Base-by-base conservation (phyloP, 441 rosid species). In the Eruca vesicaria region DNA sequence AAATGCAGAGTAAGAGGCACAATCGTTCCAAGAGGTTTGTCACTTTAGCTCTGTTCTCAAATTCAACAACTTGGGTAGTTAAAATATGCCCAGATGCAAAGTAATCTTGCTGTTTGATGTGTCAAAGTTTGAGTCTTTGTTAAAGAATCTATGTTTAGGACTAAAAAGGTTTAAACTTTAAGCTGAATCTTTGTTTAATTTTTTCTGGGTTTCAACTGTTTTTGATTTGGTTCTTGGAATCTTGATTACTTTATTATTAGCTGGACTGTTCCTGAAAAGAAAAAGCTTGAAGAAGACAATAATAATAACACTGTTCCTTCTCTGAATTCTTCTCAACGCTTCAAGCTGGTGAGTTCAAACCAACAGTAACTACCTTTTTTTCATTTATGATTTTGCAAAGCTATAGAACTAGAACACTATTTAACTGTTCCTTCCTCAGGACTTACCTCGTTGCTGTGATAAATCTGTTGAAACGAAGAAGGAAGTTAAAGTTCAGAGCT, bases 21-120 rank as follows among this genome's bases (percentile, higher is more conserved):
- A 86, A 81, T 72, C 94, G 98, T 78, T 93, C 97, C 3, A 91
- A 91, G 83, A 93, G 98, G 98, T 92, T 75, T 63, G 76, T 4
- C 19, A 63, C 38, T 63, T 50, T 71, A 73, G 66, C 78, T 76
- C 82, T 73, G 60, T 55, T 65, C 50, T 9, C 19, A 36, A 71
- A 64, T 71, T 71, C 33, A 35, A 26, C 9, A 66, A 65, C 21
- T 68, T 66, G 61, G 78, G 56, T 68, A 2, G 5, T 14, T 59
- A 1, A 20, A 43, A n/a, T 36, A 23, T 72, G 57, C 33, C 10
- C 20, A 65, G 76, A 71, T 71, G 53, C 32, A 26, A 41, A 66
- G 76, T 65, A 19, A 36, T 66, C 52, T 71, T 1, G 15, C 5
- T 52, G 71, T 14, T 72, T 38, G 78, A 45, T 58, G 68, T 0